These are phyloP conservation scores for Coemansia sp. DNA, from an alignment of 371 early-diverging fungal species.

Conservation along the genomic window DNA sequence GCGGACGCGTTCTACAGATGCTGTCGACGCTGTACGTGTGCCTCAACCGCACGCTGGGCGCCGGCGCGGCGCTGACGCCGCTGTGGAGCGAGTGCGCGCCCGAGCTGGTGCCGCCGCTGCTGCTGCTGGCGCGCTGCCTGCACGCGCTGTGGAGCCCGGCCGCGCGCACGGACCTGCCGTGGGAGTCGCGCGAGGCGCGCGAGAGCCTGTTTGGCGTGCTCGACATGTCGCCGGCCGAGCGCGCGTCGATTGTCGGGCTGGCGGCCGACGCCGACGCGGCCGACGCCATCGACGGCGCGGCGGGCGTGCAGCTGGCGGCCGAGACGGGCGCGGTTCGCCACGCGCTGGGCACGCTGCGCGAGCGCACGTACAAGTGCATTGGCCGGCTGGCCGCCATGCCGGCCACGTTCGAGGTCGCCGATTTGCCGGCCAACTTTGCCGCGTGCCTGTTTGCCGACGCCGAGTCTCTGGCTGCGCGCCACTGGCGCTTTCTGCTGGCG, in stretches of 20 bases:
- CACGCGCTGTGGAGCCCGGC: constrained; percentile 43
- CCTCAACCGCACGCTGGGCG: constrained; percentile 31
- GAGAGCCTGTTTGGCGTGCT: constrained; percentile 32
- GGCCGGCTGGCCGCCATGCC: constrained; percentile 29
- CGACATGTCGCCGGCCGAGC: constrained; percentile 26
- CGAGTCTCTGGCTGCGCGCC: constrained; percentile 22
- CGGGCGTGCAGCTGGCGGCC: constrained; percentile 2
- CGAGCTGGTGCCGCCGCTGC: constrained; percentile 22
- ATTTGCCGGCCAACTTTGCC: constrained; percentile 21
- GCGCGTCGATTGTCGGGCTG: constrained; percentile 12
- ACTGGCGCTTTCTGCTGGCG: constrained; percentile 34
- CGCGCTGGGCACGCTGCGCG: constrained; percentile 23
- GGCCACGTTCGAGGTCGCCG: constrained; percentile 13
- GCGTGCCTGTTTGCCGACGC: constrained; percentile 36
- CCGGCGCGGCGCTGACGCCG: constrained; percentile 7
- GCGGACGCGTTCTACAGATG: constrained; percentile 11
- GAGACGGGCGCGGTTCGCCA: constrained; percentile 25
- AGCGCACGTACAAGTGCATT: constrained; percentile 36
- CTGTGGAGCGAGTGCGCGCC: constrained; percentile 34
- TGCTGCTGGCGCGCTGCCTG: constrained; percentile 31
- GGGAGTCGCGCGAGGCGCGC: constrained; percentile 32
- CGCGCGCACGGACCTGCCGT: constrained; percentile 21
- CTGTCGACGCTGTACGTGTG: constrained; percentile 30
- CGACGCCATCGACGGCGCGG: neutral
- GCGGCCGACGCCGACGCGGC: neutral